Percentiles rank a stretch among this genome's conserved stretches.
Conservation (phyloP, 2,329 filamentous ascomycete species). For the Tolypocladium endophyticum region DNA sequence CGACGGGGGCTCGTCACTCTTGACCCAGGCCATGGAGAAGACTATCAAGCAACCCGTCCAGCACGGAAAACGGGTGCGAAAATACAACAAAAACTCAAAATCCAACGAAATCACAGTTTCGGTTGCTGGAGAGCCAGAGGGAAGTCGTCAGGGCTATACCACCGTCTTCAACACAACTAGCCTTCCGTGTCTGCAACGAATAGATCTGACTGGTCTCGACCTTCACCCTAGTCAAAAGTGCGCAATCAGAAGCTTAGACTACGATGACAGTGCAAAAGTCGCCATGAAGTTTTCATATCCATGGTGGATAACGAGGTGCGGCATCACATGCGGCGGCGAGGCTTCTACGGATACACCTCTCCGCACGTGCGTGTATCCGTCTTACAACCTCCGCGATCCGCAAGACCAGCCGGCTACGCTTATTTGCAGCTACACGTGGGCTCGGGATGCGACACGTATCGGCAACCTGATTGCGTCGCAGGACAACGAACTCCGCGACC, state of each 20-base stretch:
- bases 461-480: not conserved
- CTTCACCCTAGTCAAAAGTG: not conserved
- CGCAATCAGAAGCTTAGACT: not conserved
- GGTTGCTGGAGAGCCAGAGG: not conserved
- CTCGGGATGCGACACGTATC: not conserved
- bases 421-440: not conserved
- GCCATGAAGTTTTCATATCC: not conserved
- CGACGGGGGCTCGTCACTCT: not conserved
- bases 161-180: not conserved
- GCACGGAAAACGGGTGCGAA: not conserved
- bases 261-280: not conserved
- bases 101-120: not conserved
- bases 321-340: not conserved
- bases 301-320: not conserved
- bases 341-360: not conserved
- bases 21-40: not conserved
- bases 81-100: not conserved
- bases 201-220: not conserved
- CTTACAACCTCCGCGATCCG: not conserved
- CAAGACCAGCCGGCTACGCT: not conserved
- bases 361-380: not conserved
- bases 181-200: not conserved
- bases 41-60: not conserved
- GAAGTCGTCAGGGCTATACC: not conserved
- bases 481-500: not conserved